These are phyloP conservation scores for Penicillium mononematosum DNA, from an alignment of 495 filamentous ascomycete species.

Conservation along the genomic window DNA sequence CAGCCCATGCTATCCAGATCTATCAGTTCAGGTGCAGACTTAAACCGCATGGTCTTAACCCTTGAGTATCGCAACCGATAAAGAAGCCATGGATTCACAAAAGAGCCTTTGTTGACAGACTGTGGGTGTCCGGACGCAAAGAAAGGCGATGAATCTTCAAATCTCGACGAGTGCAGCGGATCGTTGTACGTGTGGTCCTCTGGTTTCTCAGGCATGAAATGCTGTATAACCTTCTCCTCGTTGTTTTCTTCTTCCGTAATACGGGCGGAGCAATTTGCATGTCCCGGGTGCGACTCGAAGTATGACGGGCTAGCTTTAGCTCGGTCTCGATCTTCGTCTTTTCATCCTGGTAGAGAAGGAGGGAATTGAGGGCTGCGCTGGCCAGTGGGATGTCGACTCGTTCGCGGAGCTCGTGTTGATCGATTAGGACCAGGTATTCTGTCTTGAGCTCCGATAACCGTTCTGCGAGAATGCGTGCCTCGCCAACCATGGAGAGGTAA, in stretches of 20 bases:
- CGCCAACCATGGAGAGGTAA: conserved; percentile 31
- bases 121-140: background rate
- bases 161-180: background rate
- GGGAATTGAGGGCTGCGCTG: conserved; percentile 25
- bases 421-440: conserved; percentile 21
- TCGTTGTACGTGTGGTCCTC: conserved; percentile 7
- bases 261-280: background rate
- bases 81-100: conserved; percentile 36
- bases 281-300: conserved; percentile 10
- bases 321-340: conserved; percentile 19
- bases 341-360: conserved; percentile 23
- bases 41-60: conserved; percentile 27
- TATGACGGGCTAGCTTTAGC: conserved; percentile 18
- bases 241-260: background rate
- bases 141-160: too few species aligned
- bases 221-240: background rate
- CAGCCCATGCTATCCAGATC: conserved; percentile 21
- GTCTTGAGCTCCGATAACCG: conserved; percentile 26
- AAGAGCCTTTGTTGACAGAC: conserved; percentile 14
- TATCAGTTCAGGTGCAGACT: conserved; percentile 23
- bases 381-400: conserved; percentile 23
- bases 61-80: conserved; percentile 32
- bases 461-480: conserved; percentile 30
- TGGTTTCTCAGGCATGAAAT: conserved; percentile 3
- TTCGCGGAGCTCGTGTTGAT: conserved; percentile 18